phyloP scores from a whole-genome alignment of 2,329 filamentous ascomycete species.

The Aspergillus quadrilineatus region DNA sequence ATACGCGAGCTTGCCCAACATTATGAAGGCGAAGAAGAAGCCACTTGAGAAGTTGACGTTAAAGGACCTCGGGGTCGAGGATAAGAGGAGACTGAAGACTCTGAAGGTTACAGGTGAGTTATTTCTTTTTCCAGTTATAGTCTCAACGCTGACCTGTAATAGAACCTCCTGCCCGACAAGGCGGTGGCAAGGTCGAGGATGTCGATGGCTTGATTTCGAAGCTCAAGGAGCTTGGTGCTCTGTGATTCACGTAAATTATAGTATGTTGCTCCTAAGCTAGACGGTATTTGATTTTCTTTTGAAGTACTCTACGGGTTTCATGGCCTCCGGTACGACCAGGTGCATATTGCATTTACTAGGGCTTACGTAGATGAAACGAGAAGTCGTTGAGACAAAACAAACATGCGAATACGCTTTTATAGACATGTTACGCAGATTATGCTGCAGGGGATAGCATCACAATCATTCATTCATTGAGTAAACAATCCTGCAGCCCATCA shows the following conservation, averaged over 20 bases:
- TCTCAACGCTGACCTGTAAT: conserved; percentile 18
- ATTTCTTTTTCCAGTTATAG: not conserved
- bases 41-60: conserved; percentile 88
- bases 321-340: too few species aligned
- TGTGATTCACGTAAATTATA: conserved; percentile 52
- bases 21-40: conserved; percentile 99
- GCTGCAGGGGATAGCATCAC: too few species aligned
- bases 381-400: too few species aligned
- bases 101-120: conserved; percentile 78
- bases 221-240: conserved; percentile 91
- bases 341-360: too few species aligned
- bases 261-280: not conserved
- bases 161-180: conserved; percentile 85
- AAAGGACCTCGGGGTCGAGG: conserved; percentile 75
- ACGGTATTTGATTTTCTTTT: not conserved
- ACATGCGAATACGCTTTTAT: too few species aligned
- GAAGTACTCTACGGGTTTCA: not conserved
- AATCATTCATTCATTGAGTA: too few species aligned
- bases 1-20: conserved; percentile 93
- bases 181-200: conserved; percentile 95
- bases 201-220: conserved; percentile 91
- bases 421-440: too few species aligned
- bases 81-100: conserved; percentile 76
- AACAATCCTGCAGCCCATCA: too few species aligned
- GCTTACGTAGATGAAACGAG: too few species aligned